Conservation (phyloP, 345 rosid genomes). For the Salix caprea region DNA sequence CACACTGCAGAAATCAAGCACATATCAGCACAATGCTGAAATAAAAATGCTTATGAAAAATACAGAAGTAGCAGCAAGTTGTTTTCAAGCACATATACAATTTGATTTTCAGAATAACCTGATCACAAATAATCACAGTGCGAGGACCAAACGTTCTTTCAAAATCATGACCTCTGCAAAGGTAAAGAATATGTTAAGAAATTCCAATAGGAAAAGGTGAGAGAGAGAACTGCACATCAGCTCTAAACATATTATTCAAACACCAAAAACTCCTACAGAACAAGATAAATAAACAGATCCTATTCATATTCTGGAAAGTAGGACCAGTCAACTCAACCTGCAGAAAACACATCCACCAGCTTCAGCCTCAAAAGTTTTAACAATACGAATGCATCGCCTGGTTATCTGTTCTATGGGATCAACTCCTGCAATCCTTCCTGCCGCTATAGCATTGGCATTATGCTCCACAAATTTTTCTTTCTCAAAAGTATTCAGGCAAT, state of each 20-base stretch:
- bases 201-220: neutral
- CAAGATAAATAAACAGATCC: neutral
- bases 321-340: constrained; percentile 48
- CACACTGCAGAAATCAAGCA: constrained; percentile 43
- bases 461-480: constrained; percentile 66
- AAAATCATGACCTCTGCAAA: constrained; percentile 69
- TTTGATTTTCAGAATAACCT: constrained; percentile 40
- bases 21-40: neutral
- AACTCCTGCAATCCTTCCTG: constrained; percentile 82
- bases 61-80: neutral
- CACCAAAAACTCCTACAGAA: neutral
- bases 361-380: constrained; percentile 52
- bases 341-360: constrained; percentile 83
- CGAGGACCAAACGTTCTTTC: constrained; percentile 68
- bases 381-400: constrained; percentile 81
- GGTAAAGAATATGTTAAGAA: neutral
- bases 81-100: constrained; percentile 1
- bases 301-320: neutral
- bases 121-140: constrained; percentile 90
- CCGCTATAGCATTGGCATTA: constrained; percentile 80
- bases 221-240: neutral
- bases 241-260: neutral
- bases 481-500: constrained; percentile 54
- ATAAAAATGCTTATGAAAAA: neutral
- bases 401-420: constrained; percentile 88